A percentile compares a stretch with the other conserved stretches of the same genome.
These are phyloP conservation scores for Saksenaea oblongispora DNA, from an alignment of 371 early-diverging fungal species.

Conservation along the genomic window DNA sequence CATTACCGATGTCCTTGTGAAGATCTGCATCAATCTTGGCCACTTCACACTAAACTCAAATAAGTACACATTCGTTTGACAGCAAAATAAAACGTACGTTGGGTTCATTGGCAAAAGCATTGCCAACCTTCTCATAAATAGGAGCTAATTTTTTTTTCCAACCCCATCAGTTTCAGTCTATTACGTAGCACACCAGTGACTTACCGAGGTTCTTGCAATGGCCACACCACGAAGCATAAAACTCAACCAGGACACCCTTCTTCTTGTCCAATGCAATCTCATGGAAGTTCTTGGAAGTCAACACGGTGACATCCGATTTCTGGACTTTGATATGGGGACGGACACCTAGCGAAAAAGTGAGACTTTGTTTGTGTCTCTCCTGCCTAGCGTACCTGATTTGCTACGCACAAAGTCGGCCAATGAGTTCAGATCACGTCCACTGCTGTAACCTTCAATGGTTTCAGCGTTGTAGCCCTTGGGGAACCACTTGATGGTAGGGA, in stretches of 20 bases:
- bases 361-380: neutral
- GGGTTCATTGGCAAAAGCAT: slow-evolving; percentile 50
- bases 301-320: slow-evolving; percentile 63
- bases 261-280: slow-evolving; percentile 58
- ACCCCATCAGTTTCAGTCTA: neutral
- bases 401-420: slow-evolving; percentile 74
- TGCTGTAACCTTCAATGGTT: slow-evolving; percentile 76
- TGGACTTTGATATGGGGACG: slow-evolving; percentile 62
- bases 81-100: slow-evolving; percentile 23
- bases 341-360: slow-evolving; percentile 17
- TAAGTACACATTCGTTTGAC: neutral
- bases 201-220: slow-evolving; percentile 78
- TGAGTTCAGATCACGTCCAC: slow-evolving; percentile 82
- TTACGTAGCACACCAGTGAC: neutral
- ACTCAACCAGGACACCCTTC: slow-evolving; percentile 78
- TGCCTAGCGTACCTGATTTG: slow-evolving; percentile 63
- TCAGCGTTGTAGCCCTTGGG: slow-evolving; percentile 68
- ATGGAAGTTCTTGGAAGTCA: slow-evolving; percentile 72
- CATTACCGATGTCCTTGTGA: slow-evolving; percentile 52
- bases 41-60: slow-evolving; percentile 59
- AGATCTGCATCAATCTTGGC: slow-evolving; percentile 90
- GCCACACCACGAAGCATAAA: slow-evolving; percentile 87
- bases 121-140: slow-evolving; percentile 63
- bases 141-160: slow-evolving; percentile 45
- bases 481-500: slow-evolving; percentile 95